Evolutionary conservation across 2,329 filamentous ascomycete species (phyloP).

Genomic region (Xylariaceae sp.): DNA sequence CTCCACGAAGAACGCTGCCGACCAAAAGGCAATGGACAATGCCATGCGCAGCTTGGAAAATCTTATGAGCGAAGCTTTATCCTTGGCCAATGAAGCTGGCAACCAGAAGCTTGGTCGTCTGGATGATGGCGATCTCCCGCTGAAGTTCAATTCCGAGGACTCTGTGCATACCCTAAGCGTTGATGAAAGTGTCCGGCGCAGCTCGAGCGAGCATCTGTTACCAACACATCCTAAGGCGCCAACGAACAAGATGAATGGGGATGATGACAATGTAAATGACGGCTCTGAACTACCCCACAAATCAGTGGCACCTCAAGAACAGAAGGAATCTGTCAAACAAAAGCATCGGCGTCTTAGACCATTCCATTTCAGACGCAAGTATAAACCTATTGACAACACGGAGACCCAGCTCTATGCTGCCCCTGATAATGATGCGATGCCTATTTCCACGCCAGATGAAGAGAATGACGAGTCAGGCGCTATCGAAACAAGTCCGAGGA

Average conservation of each 20-base stretch:
- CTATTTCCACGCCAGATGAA: constrained; percentile 22
- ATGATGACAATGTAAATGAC: constrained; percentile 12
- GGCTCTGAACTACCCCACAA: constrained; percentile 13
- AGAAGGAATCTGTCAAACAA: constrained; percentile 18
- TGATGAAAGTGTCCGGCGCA: constrained; percentile 18
- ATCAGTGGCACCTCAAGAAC: constrained; percentile 7
- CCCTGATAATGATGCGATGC: constrained; percentile 21
- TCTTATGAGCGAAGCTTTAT: constrained; percentile 43
- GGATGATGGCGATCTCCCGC: constrained; percentile 21
- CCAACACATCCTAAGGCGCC: background rate
- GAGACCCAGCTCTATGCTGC: constrained; percentile 8
- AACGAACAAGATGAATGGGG: constrained; percentile 16
- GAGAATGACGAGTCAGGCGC: constrained; percentile 22
- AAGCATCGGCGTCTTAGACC: constrained; percentile 21
- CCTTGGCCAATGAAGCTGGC: constrained; percentile 39
- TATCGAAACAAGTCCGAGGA: constrained; percentile 13
- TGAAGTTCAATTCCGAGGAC: constrained; percentile 15
- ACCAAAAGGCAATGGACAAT: constrained; percentile 23
- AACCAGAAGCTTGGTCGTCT: constrained; percentile 29
- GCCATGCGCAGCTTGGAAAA: constrained; percentile 39
- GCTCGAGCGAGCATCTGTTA: constrained; percentile 16
- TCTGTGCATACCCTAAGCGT: constrained; percentile 16
- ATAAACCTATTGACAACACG: constrained; percentile 7
- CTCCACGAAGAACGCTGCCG: constrained; percentile 24
- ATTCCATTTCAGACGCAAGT: constrained; percentile 12